Conservation (phyloP, 805 yeast species). For the Lachancea sp. region DNA sequence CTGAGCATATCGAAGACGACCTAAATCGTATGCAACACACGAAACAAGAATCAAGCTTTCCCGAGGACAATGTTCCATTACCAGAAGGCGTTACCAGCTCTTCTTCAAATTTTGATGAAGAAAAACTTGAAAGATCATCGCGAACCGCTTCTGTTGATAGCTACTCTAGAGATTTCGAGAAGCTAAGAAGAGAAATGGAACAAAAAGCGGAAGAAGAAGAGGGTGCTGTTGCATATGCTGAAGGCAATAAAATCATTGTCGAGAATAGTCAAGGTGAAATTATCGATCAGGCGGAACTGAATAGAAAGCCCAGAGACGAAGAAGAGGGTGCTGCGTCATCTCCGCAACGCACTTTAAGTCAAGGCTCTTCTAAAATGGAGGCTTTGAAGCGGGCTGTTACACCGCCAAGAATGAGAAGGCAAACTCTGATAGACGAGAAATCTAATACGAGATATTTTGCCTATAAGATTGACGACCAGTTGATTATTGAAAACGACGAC, state of each 20-base stretch:
- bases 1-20: constrained; percentile 1
- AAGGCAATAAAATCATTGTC: constrained; percentile 62
- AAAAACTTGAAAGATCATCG: constrained; percentile 4
- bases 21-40: constrained; percentile 12
- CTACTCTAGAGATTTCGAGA: constrained; percentile 12
- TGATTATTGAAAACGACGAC: constrained; percentile 82
- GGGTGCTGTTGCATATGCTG: constrained; percentile 48
- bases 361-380: constrained; percentile 32
- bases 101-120: constrained; percentile 9
- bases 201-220: constrained; percentile 25
- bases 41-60: constrained; percentile 20
- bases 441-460: constrained; percentile 45
- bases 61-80: constrained; percentile 8
- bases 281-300: constrained; percentile 45
- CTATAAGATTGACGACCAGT: constrained; percentile 67
- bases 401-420: constrained; percentile 19
- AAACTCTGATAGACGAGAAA: constrained; percentile 16
- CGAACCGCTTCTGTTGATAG: constrained; percentile 4
- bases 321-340: constrained; percentile 15
- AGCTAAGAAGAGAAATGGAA: constrained; percentile 19
- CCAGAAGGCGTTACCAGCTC: constrained; percentile 8
- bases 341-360: constrained; percentile 12
- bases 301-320: constrained; percentile 22
- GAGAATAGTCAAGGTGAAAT: constrained; percentile 86
- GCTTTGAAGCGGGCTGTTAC: constrained; percentile 17